These are phyloP conservation scores for Aegilops umbellulata DNA, from an alignment of 176 grass and related monocot species.

Conservation along the genomic window DNA sequence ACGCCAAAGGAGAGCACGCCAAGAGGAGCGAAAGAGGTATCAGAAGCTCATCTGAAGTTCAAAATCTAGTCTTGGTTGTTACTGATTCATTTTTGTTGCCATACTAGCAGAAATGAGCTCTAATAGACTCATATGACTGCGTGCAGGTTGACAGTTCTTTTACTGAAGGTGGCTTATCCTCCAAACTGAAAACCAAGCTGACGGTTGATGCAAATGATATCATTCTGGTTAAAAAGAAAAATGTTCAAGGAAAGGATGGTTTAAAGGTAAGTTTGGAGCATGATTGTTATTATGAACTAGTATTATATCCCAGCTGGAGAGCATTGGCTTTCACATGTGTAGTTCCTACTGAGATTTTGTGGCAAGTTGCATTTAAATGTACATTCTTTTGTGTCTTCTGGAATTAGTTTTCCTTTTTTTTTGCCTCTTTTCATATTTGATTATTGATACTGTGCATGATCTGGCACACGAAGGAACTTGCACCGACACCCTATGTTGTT, in stretches of 20 bases:
- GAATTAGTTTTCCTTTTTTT: neutral
- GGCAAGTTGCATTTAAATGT: conserved; percentile 11
- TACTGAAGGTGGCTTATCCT: conserved; percentile 48
- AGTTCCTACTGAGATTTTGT: neutral
- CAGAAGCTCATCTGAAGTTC: conserved; percentile 14
- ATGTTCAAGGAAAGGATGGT: conserved; percentile 67
- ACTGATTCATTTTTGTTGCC: conserved; percentile 7
- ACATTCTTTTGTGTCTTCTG: neutral
- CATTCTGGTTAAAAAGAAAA: conserved; percentile 79
- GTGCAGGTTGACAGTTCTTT: conserved; percentile 53
- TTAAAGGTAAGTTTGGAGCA: conserved; percentile 53
- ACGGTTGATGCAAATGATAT: conserved; percentile 48
- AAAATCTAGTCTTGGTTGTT: conserved; percentile 5
- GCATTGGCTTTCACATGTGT: neutral
- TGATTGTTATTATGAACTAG: neutral
- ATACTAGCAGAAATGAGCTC: conserved; percentile 14
- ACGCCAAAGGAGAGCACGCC: conserved; percentile 55
- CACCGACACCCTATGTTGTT: neutral
- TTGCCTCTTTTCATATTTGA: neutral
- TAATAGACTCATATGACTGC: conserved; percentile 29
- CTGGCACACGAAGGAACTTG: neutral
- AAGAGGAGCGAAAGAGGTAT: conserved; percentile 83
- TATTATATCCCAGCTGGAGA: neutral
- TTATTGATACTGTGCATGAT: neutral
- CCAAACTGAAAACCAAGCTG: conserved; percentile 67